Conservation (phyloP, 345 rosid genomes). For the Brassica rapa region DNA sequence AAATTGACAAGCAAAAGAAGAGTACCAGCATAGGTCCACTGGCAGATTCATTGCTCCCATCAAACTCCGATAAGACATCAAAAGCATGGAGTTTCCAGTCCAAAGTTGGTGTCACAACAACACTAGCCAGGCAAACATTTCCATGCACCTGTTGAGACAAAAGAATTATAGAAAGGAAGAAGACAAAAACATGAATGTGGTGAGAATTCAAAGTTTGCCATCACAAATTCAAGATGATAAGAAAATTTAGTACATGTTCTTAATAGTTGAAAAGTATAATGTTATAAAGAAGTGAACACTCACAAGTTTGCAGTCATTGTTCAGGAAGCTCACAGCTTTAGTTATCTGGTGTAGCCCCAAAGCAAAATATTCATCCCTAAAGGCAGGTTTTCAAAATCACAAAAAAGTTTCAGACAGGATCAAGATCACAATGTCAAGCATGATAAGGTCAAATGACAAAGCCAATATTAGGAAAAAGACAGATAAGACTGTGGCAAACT, state of each 20-base stretch:
- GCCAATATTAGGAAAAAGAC: constrained; percentile 5
- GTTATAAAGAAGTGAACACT: constrained; percentile 35
- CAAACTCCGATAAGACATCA: constrained; percentile 95
- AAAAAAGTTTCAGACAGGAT: neutral
- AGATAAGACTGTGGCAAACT: neutral
- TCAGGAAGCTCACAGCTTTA: constrained; percentile 98
- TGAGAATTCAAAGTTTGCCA: neutral
- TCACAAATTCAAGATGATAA: constrained; percentile 6
- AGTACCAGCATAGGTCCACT: constrained; percentile 98
- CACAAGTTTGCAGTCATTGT: constrained; percentile 98
- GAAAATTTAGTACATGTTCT: constrained; percentile 11
- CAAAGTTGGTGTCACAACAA: constrained; percentile 92
- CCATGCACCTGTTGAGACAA: constrained; percentile 75
- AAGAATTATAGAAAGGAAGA: neutral
- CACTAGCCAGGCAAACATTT: constrained; percentile 90
- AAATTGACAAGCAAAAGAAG: neutral
- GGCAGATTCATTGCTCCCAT: constrained; percentile 76
- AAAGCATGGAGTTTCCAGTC: constrained; percentile 99
- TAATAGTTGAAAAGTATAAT: constrained; percentile 1
- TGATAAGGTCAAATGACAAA: neutral
- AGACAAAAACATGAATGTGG: neutral
- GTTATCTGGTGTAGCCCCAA: constrained; percentile 91
- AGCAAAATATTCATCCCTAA: constrained; percentile 95
- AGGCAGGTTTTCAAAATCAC: constrained; percentile 17
- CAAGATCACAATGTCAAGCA: neutral